These are phyloP conservation scores for Beta vulgaris DNA, from an alignment of 148 eudicot genomes.

Conservation along the genomic window DNA sequence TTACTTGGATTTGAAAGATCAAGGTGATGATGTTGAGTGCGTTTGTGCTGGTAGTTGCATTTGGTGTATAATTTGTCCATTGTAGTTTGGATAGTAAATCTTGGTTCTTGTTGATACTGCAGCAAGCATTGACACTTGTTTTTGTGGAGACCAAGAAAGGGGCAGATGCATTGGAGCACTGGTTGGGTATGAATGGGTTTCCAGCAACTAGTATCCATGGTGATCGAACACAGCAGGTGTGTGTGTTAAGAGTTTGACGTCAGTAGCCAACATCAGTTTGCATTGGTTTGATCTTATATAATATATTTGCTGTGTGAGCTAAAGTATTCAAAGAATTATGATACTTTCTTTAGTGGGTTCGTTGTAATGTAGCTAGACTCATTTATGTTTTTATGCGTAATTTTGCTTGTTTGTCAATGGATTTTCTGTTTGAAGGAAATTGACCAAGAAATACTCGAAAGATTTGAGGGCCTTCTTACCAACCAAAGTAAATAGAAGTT, in stretches of 20 bases:
- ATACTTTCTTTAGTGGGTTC: not conserved
- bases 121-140: constrained; percentile 77
- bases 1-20: not conserved
- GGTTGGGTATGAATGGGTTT: constrained; percentile 63
- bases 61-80: not conserved
- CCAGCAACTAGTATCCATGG: constrained; percentile 91
- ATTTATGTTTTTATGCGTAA: not conserved
- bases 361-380: not conserved
- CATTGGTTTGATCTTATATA: not conserved
- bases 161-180: constrained; percentile 72
- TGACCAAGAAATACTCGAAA: not conserved
- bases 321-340: not conserved
- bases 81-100: not conserved
- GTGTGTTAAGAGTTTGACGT: constrained; percentile 13
- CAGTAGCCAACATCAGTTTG: not conserved
- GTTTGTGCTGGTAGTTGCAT: not conserved
- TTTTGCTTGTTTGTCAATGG: not conserved
- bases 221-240: constrained; percentile 81
- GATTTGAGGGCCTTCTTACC: not conserved
- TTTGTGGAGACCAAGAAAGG: constrained; percentile 88
- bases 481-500: not conserved
- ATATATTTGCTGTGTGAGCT: not conserved
- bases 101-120: constrained; percentile 23
- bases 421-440: not conserved
- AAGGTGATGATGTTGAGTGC: not conserved